Conservation (phyloP, 208 protist genomes). For the Leishmania arabica region DNA sequence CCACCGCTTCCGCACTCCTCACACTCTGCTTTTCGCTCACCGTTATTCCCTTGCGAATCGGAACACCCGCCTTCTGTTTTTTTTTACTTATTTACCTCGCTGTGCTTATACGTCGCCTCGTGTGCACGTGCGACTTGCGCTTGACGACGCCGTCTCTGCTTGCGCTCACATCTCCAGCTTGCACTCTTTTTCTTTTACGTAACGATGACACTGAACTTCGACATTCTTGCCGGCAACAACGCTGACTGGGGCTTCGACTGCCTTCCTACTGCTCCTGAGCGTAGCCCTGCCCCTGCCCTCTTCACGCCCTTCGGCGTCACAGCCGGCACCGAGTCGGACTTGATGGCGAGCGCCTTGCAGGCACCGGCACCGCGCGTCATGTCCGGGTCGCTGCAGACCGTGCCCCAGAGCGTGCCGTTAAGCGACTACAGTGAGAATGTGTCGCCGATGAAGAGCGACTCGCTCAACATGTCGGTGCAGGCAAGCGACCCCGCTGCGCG, state of each 20-base stretch:
- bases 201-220: constrained; percentile 34
- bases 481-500: constrained; percentile 23
- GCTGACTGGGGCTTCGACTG: constrained; percentile 33
- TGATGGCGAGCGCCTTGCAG: constrained; percentile 7
- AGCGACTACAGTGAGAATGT: constrained; percentile 25
- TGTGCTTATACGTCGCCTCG: neutral
- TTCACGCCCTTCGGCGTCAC: constrained; percentile 16
- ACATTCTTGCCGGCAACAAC: constrained; percentile 33
- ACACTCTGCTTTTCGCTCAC: neutral
- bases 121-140: neutral
- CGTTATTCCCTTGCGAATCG: neutral
- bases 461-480: constrained; percentile 17
- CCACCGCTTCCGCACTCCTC: neutral
- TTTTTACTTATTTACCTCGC: neutral
- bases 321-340: constrained; percentile 8
- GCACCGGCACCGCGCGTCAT: constrained; percentile 3
- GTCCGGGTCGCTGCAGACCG: constrained; percentile 7
- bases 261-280: constrained; percentile 20
- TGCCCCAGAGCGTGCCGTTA: neutral
- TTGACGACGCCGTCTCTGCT: neutral
- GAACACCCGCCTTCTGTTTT: neutral
- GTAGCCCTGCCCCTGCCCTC: neutral
- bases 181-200: constrained; percentile 1
- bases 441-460: constrained; percentile 33
- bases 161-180: neutral